phyloP scores from a whole-genome alignment of 139 green algal species.

The Micractinium conductrix region DNA sequence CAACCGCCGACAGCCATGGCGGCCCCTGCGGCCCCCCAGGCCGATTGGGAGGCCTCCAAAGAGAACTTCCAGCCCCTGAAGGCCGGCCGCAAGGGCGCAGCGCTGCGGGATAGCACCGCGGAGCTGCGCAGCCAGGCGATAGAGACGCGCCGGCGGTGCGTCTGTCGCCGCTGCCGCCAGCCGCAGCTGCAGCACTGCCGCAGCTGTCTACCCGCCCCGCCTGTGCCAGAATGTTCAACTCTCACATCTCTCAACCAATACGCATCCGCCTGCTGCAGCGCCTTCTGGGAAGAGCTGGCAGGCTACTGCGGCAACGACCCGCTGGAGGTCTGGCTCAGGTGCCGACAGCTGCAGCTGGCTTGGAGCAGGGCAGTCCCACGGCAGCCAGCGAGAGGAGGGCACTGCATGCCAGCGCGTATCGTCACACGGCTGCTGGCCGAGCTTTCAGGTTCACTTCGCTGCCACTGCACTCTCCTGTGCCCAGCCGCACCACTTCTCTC shows the following conservation, averaged over 20 bases:
- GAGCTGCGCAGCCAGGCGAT: constrained; percentile 2
- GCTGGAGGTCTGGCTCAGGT: constrained; percentile 83
- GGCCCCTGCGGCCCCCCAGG: not conserved
- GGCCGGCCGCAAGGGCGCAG: constrained; percentile 61
- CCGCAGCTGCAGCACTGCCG: too few species aligned
- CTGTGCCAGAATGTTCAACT: too few species aligned
- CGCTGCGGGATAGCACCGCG: constrained; percentile 45
- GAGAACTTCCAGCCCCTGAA: constrained; percentile 89
- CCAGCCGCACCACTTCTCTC: too few species aligned
- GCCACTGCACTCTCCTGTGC: too few species aligned
- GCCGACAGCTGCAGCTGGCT: not conserved
- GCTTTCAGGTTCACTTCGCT: too few species aligned
- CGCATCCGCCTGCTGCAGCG: too few species aligned
- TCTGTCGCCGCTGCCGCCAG: too few species aligned
- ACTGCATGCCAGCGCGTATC: too few species aligned
- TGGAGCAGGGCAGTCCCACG: too few species aligned
- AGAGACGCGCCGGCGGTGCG: constrained; percentile 45
- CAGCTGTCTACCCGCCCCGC: too few species aligned
- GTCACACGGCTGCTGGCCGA: not conserved
- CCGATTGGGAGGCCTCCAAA: constrained; percentile 85
- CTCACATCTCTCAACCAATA: too few species aligned
- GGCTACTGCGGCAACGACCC: constrained; percentile 81
- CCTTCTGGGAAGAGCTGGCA: constrained; percentile 65
- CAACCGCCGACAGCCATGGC: not conserved
- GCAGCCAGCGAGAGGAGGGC: too few species aligned